Conservation (phyloP, 495 filamentous ascomycete genomes). For the Aspergillus avenaceus region DNA sequence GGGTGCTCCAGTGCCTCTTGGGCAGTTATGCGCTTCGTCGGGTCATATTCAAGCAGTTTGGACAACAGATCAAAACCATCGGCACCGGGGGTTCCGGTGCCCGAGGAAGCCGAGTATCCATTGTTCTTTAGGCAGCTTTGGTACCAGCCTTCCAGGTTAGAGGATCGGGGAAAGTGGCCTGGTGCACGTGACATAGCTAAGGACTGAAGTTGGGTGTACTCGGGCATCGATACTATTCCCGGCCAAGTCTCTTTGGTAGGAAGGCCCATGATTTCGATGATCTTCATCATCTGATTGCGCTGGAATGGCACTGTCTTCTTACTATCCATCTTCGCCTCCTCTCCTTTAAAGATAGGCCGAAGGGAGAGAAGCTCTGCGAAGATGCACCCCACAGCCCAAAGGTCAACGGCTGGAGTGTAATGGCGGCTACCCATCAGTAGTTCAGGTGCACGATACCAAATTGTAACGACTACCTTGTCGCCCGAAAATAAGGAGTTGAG, state of each 20-base stretch:
- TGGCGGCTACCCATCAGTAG: conserved; percentile 85
- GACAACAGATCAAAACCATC: conserved; percentile 79
- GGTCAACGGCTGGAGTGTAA: conserved; percentile 93
- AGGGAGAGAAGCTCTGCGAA: conserved; percentile 91
- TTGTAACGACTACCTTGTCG: conserved; percentile 98
- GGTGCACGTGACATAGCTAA: conserved; percentile 48
- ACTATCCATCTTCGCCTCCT: conserved; percentile 97
- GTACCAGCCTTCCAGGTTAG: conserved; percentile 64
- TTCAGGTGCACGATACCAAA: conserved; percentile 98
- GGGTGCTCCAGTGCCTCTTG: conserved; percentile 79
- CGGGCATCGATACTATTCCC: conserved; percentile 71
- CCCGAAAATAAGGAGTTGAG: conserved; percentile 85
- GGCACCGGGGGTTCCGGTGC: conserved; percentile 55
- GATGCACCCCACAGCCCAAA: conserved; percentile 98
- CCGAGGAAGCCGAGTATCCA: conserved; percentile 48
- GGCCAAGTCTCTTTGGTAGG: conserved; percentile 90
- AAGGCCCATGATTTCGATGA: conserved; percentile 89
- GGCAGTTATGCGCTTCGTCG: conserved; percentile 80
- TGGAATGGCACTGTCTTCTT: conserved; percentile 98
- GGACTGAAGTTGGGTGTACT: conserved; percentile 70
- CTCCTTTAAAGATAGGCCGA: conserved; percentile 95
- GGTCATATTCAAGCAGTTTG: conserved; percentile 87
- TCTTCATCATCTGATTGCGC: conserved; percentile 97
- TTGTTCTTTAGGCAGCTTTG: conserved; percentile 55
- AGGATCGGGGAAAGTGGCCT: conserved; percentile 36